Percentiles rank a stretch among this genome's conserved stretches.
phyloP scores from a whole-genome alignment of 1,284 basidiomycete genomes.

The Schizophyllum commune region DNA sequence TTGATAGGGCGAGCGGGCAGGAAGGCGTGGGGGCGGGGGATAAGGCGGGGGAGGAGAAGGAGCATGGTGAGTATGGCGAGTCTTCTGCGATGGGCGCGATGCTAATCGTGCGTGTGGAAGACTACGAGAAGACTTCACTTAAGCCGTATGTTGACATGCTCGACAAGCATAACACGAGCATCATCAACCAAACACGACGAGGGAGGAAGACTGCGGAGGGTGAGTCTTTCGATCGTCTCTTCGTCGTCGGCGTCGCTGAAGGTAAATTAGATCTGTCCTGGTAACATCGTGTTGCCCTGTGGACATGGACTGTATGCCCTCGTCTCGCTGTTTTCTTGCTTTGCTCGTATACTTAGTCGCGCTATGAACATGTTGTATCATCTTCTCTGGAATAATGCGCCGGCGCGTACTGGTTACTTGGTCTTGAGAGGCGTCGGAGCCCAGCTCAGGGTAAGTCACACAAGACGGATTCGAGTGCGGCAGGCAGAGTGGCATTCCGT shows the following conservation, averaged over 20 bases:
- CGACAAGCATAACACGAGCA: conserved; percentile 57
- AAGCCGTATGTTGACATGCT: conserved; percentile 89
- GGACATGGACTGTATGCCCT: too few relatives aligned
- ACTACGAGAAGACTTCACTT: conserved; percentile 71
- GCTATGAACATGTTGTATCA: background rate
- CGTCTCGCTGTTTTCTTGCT: background rate
- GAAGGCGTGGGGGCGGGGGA: conserved; percentile 27
- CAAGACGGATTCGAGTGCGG: too few relatives aligned
- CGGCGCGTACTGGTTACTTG: too few relatives aligned
- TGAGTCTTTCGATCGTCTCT: background rate
- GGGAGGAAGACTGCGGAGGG: conserved; percentile 41
- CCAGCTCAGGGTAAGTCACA: too few relatives aligned
- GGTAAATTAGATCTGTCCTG: background rate
- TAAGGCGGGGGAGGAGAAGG: conserved; percentile 16
- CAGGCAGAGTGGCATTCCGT: too few relatives aligned
- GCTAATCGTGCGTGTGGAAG: conserved; percentile 21
- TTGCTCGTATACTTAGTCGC: background rate
- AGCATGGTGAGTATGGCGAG: conserved; percentile 44
- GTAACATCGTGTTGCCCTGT: background rate
- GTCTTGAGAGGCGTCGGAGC: too few relatives aligned
- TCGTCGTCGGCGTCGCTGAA: background rate
- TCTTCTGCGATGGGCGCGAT: conserved; percentile 1
- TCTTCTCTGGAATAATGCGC: background rate
- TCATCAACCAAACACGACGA: conserved; percentile 55
- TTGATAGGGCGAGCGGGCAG: conserved; percentile 33